Evolutionary conservation across 176 grass and related monocot genomes (phyloP), one percentile per base, ranked within the genome.

Genomic region (Carex pumila): DNA sequence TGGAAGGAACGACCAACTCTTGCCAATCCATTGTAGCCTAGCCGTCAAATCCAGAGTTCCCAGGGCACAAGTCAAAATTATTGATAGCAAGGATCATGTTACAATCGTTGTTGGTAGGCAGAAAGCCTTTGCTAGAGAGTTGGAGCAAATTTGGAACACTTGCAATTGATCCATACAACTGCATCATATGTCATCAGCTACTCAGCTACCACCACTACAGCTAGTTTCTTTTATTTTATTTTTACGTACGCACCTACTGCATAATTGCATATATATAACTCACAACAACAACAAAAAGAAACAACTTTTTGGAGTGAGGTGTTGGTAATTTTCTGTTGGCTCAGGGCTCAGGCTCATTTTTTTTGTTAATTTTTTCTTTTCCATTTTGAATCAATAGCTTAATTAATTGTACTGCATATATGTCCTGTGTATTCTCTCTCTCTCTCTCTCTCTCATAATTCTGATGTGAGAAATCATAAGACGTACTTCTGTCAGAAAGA

Each of bases 51-150:
- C 89, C 0, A 90, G 88, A 81, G 84, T 98, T 85, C 95, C 95
- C 0, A 89, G 95, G 2, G 92, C 95, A 17, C 71, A 61, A 65
- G 91, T 98, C 2, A 91, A 64, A 84, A 84, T 98, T 12, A 55
- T 98, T 66, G 91, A 94, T 85, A 73, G 83, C 71, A 89, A 87
- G 82, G 95, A 98, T 80, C 95, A 98, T 32, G 89, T 98, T n/a
- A 98, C 95, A 61, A 95, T 98, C 13, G 92, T 98, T 66, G 95
- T 98, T 84, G 85, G 86, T 7, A 89, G 95, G 1, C 95, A 98
- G 86, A 94, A 86, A 79, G 91, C 87, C n/a, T 89, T 98, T 57
- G 92, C 95, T 54, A 89, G 80, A 84, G 95, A 98, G 88, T 86
- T 98, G 34, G 95, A 95, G 81, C 91, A 94, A 84, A 98, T 98